Conservation (phyloP, 345 rosid species). For the Eucalyptus sp. region DNA sequence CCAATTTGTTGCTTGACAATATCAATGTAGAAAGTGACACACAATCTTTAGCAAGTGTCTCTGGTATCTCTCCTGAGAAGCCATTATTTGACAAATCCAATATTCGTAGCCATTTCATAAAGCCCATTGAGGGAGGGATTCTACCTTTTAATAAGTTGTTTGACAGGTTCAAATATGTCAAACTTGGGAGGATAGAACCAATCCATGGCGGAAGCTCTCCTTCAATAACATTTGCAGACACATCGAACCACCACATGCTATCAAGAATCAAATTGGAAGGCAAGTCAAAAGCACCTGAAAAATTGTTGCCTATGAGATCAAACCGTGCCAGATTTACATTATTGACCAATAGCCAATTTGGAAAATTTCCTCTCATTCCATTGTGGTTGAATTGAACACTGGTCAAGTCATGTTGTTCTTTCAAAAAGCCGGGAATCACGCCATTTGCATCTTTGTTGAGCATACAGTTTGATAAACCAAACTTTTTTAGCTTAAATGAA, state of each 20-base stretch:
- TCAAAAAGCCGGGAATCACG: background rate
- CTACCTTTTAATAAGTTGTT: conserved; percentile 1
- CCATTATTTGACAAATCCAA: conserved; percentile 10
- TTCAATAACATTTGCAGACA: background rate
- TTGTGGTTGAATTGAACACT: background rate
- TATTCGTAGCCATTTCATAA: background rate
- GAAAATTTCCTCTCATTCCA: background rate
- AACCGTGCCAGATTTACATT: background rate
- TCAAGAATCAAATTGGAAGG: background rate
- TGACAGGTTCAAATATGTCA: background rate
- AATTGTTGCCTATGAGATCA: background rate
- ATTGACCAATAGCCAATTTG: conserved; percentile 16
- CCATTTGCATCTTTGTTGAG: background rate
- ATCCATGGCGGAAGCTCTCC: background rate
- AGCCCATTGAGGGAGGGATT: conserved; percentile 7
- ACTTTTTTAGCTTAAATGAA: background rate
- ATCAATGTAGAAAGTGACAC: background rate
- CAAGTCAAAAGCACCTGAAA: background rate
- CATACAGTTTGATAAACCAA: background rate
- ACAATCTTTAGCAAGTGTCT: background rate
- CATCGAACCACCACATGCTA: background rate
- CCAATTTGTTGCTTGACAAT: background rate
- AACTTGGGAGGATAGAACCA: background rate
- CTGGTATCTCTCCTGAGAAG: background rate
- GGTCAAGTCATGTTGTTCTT: background rate